phyloP scores from a whole-genome alignment of 768 basidiomycete species.

The Serendipita sp. region DNA sequence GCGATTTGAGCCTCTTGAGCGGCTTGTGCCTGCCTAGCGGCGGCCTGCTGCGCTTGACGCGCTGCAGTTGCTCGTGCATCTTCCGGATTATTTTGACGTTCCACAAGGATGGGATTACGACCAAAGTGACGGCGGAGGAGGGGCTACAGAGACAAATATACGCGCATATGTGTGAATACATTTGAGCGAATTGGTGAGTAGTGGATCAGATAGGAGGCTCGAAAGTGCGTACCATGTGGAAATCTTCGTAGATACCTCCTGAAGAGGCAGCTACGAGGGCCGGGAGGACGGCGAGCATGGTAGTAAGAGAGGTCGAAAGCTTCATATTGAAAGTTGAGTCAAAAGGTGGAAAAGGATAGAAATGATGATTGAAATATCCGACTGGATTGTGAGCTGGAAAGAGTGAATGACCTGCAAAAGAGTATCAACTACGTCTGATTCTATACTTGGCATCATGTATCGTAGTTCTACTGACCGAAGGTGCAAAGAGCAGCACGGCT shows the following conservation, averaged over 20 bases:
- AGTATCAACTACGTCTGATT: no score
- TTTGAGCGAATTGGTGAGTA: background rate
- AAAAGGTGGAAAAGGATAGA: background rate
- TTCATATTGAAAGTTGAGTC: background rate
- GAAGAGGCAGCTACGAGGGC: background rate
- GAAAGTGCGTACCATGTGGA: background rate
- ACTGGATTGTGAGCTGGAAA: background rate
- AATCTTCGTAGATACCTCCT: background rate
- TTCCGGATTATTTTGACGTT: background rate
- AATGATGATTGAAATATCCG: no score
- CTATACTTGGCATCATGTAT: no score
- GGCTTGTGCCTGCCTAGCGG: background rate
- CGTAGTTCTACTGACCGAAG: background rate
- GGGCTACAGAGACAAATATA: background rate
- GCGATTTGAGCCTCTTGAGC: background rate
- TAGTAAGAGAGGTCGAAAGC: background rate
- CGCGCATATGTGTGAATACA: background rate
- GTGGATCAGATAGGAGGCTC: background rate
- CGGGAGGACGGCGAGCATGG: background rate
- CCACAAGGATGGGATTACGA: background rate
- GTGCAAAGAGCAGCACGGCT: slow-evolving; percentile 6
- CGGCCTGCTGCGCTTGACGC: background rate
- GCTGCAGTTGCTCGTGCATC: background rate
- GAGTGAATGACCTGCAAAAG: slow-evolving; percentile 1
- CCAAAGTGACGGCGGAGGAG: background rate